These are phyloP conservation scores for Solanum neorickii DNA, from an alignment of 257 asterid genomes.

Conservation along the genomic window DNA sequence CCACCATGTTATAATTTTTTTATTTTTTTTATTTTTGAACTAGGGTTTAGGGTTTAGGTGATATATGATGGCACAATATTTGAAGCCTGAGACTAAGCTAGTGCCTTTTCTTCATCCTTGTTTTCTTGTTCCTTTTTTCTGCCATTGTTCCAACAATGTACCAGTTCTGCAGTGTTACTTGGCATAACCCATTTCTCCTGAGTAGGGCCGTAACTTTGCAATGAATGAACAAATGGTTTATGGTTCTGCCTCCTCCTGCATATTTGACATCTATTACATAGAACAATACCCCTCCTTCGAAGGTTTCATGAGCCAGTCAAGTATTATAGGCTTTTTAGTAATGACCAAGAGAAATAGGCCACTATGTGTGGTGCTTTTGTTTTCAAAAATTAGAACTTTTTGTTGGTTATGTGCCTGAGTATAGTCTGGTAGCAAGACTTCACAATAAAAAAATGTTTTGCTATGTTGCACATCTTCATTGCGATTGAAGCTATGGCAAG, in stretches of 20 bases:
- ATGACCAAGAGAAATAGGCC: not conserved
- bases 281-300: not conserved
- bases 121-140: not conserved
- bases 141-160: not conserved
- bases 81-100: not conserved
- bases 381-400: not conserved
- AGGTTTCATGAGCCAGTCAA: not conserved
- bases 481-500: not conserved
- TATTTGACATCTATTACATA: not conserved
- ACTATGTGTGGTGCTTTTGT: not conserved
- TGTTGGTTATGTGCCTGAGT: not conserved
- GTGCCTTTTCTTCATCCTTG: not conserved
- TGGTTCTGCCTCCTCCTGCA: not conserved
- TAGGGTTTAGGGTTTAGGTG: not conserved
- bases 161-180: not conserved
- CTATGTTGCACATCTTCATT: not conserved
- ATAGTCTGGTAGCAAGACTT: not conserved
- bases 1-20: not conserved
- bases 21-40: not conserved
- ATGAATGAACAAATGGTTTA: not conserved
- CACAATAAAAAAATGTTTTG: not conserved
- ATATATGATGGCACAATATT: not conserved
- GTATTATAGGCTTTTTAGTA: not conserved
- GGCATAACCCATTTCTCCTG: not conserved
- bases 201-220: not conserved